Evolutionary conservation across 2,329 filamentous ascomycete species (phyloP), one percentile per base, ranked within the genome.

Genomic region (Sclerotinia sclerotiorum): DNA sequence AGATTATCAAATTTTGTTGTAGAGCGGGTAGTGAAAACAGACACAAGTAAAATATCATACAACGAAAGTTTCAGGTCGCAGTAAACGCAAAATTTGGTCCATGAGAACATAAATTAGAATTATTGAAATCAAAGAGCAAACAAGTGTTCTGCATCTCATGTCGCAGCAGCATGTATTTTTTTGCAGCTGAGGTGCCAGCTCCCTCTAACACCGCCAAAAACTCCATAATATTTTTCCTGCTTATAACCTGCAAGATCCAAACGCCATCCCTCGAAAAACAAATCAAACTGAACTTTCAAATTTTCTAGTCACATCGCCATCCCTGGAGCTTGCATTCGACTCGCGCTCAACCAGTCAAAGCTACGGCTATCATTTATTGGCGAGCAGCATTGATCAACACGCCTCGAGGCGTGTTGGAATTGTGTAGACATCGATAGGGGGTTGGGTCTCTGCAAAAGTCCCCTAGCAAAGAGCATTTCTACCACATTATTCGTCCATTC

Each of bases 221-320:
- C n/a, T 15, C 61, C 48, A 39, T 29, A 8, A n/a, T 17, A n/a
- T 32, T 29, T 39, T 60, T 29, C 39, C 21, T 42, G 19, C 46
- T 51, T 54, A 29, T 64, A 17, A n/a, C 32, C 48, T 15, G 24
- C 24, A 24, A 29, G 15, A 19, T 17, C 64, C 42, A 66, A 66
- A 58, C 27, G 27, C 44, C 52, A 3, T 42, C 39, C 39, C 2
- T 24, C 54, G 39, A 51, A 7, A n/a, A 49, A 24, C 13, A 58
- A 51, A 49, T 15, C n/a, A 58, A 51, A 19, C 17, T 19, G 49
- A 60, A 60, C 4, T 35, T 48, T 32, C 44, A 57, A 5, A 60
- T 66, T 29, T 19, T 66, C 27, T 48, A 51, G 64, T 66, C 54
- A 60, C 54, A 60, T 66, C 11, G 64, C 44, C 44, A 66, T 60